A percentile compares a stretch with the other conserved stretches of the same genome.
phyloP scores from a whole-genome alignment of 2,329 filamentous ascomycete species.

The Cercospora sojina region DNA sequence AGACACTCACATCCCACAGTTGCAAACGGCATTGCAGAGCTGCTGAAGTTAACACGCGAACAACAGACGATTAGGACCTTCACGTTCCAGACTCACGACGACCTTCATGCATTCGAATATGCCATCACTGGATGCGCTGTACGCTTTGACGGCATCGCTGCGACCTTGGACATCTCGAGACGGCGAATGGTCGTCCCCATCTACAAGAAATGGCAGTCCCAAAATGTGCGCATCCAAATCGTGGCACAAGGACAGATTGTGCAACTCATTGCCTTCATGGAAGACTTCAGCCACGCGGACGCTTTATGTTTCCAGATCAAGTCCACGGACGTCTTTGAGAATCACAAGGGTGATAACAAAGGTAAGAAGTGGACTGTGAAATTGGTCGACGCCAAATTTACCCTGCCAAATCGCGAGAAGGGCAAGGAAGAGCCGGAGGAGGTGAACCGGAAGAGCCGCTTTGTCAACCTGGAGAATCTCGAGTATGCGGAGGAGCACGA shows the following conservation, averaged over 20 bases:
- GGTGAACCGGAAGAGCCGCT: constrained; percentile 63
- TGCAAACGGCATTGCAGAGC: constrained; percentile 61
- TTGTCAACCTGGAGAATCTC: constrained; percentile 80
- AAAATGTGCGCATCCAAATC: constrained; percentile 75
- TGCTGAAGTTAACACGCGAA: constrained; percentile 56
- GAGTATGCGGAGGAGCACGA: constrained; percentile 92
- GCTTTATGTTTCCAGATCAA: constrained; percentile 88
- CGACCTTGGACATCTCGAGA: constrained; percentile 76
- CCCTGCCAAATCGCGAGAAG: constrained; percentile 62
- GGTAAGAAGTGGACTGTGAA: constrained; percentile 66
- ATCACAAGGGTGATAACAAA: constrained; percentile 42
- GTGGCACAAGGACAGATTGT: constrained; percentile 71
- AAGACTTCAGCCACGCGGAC: constrained; percentile 80
- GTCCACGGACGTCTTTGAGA: constrained; percentile 79
- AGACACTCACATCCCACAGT: constrained; percentile 42
- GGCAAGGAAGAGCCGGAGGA: constrained; percentile 55
- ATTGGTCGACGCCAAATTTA: constrained; percentile 88
- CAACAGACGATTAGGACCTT: constrained; percentile 70
- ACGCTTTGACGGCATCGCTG: constrained; percentile 54
- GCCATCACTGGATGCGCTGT: constrained; percentile 80
- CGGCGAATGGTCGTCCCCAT: constrained; percentile 78
- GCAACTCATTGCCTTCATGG: constrained; percentile 82
- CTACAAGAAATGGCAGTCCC: constrained; percentile 90
- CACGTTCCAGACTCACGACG: constrained; percentile 43
- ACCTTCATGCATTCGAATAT: constrained; percentile 75